Evolutionary conservation across 2,329 filamentous ascomycete species (phyloP), one percentile per base, ranked within the genome.

Genomic region (Emergomyces africanus): DNA sequence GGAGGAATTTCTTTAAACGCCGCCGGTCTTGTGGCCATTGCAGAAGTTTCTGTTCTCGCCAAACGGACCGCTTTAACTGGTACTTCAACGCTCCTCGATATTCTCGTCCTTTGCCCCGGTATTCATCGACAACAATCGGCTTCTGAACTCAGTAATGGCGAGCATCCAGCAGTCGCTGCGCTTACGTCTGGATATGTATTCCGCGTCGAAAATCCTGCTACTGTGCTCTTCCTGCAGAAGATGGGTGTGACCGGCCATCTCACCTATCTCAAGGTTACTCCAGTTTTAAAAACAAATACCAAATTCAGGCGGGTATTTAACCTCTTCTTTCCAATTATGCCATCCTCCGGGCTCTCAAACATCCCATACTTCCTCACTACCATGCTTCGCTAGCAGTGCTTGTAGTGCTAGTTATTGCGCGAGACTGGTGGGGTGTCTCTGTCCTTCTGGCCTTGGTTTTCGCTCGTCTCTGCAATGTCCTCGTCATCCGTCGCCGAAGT

Each of bases 41-140:
- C 83, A 3, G 81, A 85, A 61, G 75, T 85, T 44, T 74, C 75
- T 41, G 82, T 79, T 1, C 74, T 84, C 30, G 79, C 81, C 5
- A 73, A 79, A 53, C 77, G 82, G 6, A 85, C 83, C 2, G 78
- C 76, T 18, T 74, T 84, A 50, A 78, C 76, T 1, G 83, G 83
- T 30, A 81, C 79, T 2, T 79, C 81, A 0, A 78, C 77, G 1
- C 81, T 79, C 73, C 71, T 83, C 0, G 83, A 85, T 66, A 72
- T 73, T 8, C 72, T 86, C 12, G 72, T 85, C 14, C 74, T 86
- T 2, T 81, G 80, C 1, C 83, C 83, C 0, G 83, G 83, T 0
- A 66, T 85, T 56, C 83, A 86, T 68, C 80, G 79, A 63, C 81
- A 85, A 64, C 81, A 85, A 64, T 75, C 78, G 3, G 81, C 81